Conservation (phyloP, 2,329 filamentous ascomycete species). For the Stagonosporopsis chrysanthemi region DNA sequence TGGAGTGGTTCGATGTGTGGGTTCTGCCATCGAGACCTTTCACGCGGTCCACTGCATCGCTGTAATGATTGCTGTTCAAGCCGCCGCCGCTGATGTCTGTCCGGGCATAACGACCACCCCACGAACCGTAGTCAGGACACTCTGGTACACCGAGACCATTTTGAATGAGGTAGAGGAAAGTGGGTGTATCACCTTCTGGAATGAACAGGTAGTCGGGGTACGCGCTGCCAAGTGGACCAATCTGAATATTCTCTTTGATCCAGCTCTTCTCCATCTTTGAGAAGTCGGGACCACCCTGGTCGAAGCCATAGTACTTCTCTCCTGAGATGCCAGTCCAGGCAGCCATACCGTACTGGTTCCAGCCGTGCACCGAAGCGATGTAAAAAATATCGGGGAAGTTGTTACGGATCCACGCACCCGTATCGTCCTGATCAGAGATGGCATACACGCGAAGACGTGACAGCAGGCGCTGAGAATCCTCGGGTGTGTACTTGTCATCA, state of each 20-base stretch:
- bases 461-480: slow-evolving; percentile 43
- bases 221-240: slow-evolving; percentile 55
- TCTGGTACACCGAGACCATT: slow-evolving; percentile 59
- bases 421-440: slow-evolving; percentile 68
- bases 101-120: slow-evolving; percentile 58
- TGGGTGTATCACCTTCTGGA: slow-evolving; percentile 62
- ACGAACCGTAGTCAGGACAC: slow-evolving; percentile 57
- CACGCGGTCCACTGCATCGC: slow-evolving; percentile 50
- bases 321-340: slow-evolving; percentile 65
- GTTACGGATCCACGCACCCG: slow-evolving; percentile 63
- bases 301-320: slow-evolving; percentile 57
- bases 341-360: slow-evolving; percentile 62
- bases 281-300: slow-evolving; percentile 58
- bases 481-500: slow-evolving; percentile 40
- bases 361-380: slow-evolving; percentile 64
- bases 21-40: slow-evolving; percentile 43
- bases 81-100: slow-evolving; percentile 47
- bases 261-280: slow-evolving; percentile 59
- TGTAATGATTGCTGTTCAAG: slow-evolving; percentile 48
- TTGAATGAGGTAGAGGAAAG: slow-evolving; percentile 59
- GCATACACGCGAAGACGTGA: slow-evolving; percentile 50
- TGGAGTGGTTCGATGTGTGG: slow-evolving; percentile 56
- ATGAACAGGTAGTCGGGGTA: slow-evolving; percentile 59
- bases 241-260: slow-evolving; percentile 63
- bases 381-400: slow-evolving; percentile 64